phyloP scores from a whole-genome alignment of 2,329 filamentous ascomycete species.

The Drechslerella dactyloides region DNA sequence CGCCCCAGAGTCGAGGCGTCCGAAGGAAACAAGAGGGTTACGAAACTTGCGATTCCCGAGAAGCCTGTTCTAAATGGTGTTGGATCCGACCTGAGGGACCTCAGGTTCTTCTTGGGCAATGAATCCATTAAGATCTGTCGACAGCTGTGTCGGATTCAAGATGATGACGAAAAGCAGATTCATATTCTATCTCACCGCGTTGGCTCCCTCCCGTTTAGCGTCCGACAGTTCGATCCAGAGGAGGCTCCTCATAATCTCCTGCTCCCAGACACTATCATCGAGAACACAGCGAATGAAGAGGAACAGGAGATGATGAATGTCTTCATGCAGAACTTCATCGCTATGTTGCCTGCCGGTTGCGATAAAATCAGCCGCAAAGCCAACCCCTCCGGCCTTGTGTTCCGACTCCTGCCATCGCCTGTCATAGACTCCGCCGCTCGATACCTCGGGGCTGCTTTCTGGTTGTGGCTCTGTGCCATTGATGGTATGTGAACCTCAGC shows the following conservation, averaged over 20 bases:
- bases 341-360: conserved; percentile 52
- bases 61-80: conserved; percentile 15
- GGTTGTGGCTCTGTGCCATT: conserved; percentile 55
- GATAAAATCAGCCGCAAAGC: conserved; percentile 54
- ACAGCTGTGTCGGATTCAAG: conserved; percentile 29
- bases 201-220: conserved; percentile 36
- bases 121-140: conserved; percentile 41
- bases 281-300: conserved; percentile 31
- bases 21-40: background rate
- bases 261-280: conserved; percentile 44
- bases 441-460: conserved; percentile 52
- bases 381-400: conserved; percentile 53
- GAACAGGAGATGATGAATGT: conserved; percentile 44
- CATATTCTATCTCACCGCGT: conserved; percentile 32
- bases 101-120: conserved; percentile 32
- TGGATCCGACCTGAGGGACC: conserved; percentile 30
- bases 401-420: conserved; percentile 52
- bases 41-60: conserved; percentile 18
- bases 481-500: conserved; percentile 50
- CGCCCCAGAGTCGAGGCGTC: conserved; percentile 7
- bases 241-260: conserved; percentile 50
- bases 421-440: conserved; percentile 52
- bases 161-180: conserved; percentile 35
- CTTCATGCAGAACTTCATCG: conserved; percentile 52
- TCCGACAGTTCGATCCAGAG: conserved; percentile 38